phyloP scores from a whole-genome alignment of 305 asterid species.

The Fraxinus ornus region DNA sequence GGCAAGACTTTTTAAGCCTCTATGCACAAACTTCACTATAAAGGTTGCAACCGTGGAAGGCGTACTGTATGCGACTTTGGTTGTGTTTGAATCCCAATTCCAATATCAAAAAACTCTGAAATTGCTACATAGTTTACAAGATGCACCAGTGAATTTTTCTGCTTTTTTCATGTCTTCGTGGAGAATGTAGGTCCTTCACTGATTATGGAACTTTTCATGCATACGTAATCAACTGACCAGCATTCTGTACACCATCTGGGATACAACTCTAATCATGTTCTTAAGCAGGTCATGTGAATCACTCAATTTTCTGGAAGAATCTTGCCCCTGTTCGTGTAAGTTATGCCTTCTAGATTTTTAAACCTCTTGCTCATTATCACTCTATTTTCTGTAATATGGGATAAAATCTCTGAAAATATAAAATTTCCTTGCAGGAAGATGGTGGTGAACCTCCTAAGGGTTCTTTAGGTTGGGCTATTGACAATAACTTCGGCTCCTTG shows the following conservation, averaged over 20 bases:
- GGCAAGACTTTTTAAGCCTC: background rate
- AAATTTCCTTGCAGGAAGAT: slow-evolving; percentile 26
- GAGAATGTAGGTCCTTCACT: background rate
- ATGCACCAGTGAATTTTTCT: background rate
- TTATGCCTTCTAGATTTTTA: background rate
- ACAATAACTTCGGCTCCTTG: slow-evolving; percentile 25
- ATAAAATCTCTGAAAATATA: background rate
- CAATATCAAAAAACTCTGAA: background rate
- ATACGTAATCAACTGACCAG: background rate
- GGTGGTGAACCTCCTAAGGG: slow-evolving; percentile 43
- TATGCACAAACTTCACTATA: background rate
- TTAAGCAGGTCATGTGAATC: slow-evolving; percentile 60
- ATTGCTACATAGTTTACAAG: background rate
- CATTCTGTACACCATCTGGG: background rate
- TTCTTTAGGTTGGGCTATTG: slow-evolving; percentile 19
- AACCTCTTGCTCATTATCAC: background rate
- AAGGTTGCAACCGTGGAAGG: background rate
- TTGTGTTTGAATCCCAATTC: background rate
- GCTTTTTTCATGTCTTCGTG: background rate
- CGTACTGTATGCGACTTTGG: background rate
- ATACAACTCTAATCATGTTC: slow-evolving; percentile 14
- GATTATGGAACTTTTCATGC: background rate
- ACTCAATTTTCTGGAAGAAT: slow-evolving; percentile 69
- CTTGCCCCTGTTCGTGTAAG: slow-evolving; percentile 58
- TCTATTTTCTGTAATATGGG: background rate